A percentile compares a stretch with the other conserved stretches of the same genome.
phyloP scores from a whole-genome alignment of 192 early-diverging fungal species.

The Coemansia sp. region DNA sequence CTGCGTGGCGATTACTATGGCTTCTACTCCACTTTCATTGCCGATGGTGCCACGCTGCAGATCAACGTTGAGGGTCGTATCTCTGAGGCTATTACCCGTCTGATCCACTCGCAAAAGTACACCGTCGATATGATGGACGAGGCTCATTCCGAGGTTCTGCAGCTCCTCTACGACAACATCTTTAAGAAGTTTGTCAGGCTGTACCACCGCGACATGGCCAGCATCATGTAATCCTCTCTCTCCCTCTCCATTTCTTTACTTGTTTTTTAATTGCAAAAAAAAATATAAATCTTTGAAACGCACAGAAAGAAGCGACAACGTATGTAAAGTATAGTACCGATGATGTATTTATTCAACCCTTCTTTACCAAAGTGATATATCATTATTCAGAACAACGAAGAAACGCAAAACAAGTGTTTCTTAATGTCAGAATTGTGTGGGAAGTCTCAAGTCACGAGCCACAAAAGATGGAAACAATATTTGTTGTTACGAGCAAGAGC shows the following conservation, averaged over 20 bases:
- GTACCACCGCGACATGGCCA: constrained; percentile 52
- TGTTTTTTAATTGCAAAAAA: background rate
- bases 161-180: constrained; percentile 58
- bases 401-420: too few relatives aligned
- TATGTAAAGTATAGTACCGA: too few relatives aligned
- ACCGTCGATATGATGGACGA: constrained; percentile 59
- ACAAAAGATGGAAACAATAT: too few relatives aligned
- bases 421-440: too few relatives aligned
- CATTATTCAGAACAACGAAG: too few relatives aligned
- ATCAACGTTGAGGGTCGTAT: constrained; percentile 53
- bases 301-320: too few relatives aligned
- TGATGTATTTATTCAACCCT: too few relatives aligned
- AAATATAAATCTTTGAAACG: too few relatives aligned
- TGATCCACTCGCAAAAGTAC: constrained; percentile 53
- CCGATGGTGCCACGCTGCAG: constrained; percentile 51
- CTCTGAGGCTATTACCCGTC: constrained; percentile 44
- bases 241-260: background rate
- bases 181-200: constrained; percentile 56
- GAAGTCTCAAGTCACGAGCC: too few relatives aligned
- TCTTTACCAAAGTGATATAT: too few relatives aligned
- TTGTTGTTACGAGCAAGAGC: too few relatives aligned
- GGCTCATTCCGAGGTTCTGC: constrained; percentile 55
- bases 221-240: constrained; percentile 27
- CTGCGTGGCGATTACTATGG: constrained; percentile 55
- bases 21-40: constrained; percentile 57